These are phyloP conservation scores for Trematosphaeria pertusa DNA, from an alignment of 2,329 filamentous ascomycete species.

Conservation along the genomic window DNA sequence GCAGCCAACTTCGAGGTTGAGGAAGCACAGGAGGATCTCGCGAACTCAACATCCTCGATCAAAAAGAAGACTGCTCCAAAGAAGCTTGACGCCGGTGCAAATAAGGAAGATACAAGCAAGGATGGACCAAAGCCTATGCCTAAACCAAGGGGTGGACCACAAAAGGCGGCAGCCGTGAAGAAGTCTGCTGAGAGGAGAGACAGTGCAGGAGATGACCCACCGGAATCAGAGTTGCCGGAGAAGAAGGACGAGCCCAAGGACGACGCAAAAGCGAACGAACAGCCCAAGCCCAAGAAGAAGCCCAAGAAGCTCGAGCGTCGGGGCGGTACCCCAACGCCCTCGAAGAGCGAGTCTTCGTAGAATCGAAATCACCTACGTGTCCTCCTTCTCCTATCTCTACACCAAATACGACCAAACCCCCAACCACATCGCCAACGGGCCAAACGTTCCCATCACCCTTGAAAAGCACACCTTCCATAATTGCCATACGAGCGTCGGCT, in stretches of 20 bases:
- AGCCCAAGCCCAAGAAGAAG: constrained; percentile 43
- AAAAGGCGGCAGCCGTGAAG: constrained; percentile 17
- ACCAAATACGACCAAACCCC: too few species aligned
- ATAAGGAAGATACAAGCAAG: constrained; percentile 4
- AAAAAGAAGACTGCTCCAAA: constrained; percentile 20
- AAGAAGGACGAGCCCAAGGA: constrained; percentile 2
- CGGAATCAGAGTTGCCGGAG: constrained; percentile 5
- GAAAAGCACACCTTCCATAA: too few species aligned
- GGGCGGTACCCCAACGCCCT: constrained; percentile 14
- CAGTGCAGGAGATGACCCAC: constrained; percentile 7
- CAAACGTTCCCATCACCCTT: too few species aligned
- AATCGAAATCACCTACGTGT: background rate
- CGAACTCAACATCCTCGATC: constrained; percentile 20
- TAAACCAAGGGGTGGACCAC: constrained; percentile 19
- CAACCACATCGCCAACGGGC: too few species aligned
- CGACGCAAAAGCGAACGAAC: constrained; percentile 8
- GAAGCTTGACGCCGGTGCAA: constrained; percentile 18
- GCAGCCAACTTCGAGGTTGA: constrained; percentile 50
- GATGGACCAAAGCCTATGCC: constrained; percentile 15
- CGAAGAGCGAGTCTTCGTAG: constrained; percentile 17
- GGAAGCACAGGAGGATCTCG: constrained; percentile 34
- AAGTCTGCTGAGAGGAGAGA: constrained; percentile 10
- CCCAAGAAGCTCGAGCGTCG: constrained; percentile 47
- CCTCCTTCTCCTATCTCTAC: background rate
- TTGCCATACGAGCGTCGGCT: too few species aligned